Percentiles rank a stretch among this genome's conserved stretches.
Conservation (phyloP, 2,329 filamentous ascomycete species). For the Hymenoscyphus infarciens region DNA sequence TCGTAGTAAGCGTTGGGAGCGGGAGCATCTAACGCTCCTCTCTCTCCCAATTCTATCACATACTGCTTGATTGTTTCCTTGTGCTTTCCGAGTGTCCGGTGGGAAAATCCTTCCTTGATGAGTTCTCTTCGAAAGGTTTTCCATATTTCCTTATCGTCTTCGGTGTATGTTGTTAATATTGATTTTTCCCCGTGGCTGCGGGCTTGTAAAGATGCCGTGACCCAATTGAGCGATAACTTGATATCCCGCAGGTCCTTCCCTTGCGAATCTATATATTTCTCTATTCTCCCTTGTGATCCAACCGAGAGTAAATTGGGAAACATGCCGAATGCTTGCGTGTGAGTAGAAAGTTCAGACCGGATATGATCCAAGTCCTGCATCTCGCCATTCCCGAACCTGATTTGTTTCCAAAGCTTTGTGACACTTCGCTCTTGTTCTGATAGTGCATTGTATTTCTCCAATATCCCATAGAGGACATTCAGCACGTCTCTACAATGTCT, state of each 20-base stretch:
- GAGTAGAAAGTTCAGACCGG: slow-evolving; percentile 14
- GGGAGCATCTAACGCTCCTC: slow-evolving; percentile 19
- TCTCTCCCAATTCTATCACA: slow-evolving; percentile 23
- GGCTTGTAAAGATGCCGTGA: slow-evolving; percentile 16
- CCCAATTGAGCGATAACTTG: slow-evolving; percentile 15
- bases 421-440: slow-evolving; percentile 15
- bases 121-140: slow-evolving; percentile 51
- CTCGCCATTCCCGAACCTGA: slow-evolving; percentile 22
- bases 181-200: slow-evolving; percentile 16
- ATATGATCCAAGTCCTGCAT: slow-evolving; percentile 18
- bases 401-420: slow-evolving; percentile 16
- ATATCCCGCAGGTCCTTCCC: slow-evolving; percentile 17
- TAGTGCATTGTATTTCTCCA: slow-evolving; percentile 21
- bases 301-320: slow-evolving; percentile 17
- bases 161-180: slow-evolving; percentile 26
- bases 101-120: slow-evolving; percentile 52
- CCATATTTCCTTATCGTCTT: slow-evolving; percentile 51
- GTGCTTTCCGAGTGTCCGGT: slow-evolving; percentile 50
- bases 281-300: slow-evolving; percentile 18
- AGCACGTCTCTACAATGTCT: slow-evolving; percentile 15
- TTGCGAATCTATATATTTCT: slow-evolving; percentile 19
- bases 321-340: slow-evolving; percentile 18
- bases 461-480: slow-evolving; percentile 12
- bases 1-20: too few species aligned
- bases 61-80: slow-evolving; percentile 40